Conservation (phyloP, 2,329 filamentous ascomycete genomes). For the Pseudogymnoascus sp. region DNA sequence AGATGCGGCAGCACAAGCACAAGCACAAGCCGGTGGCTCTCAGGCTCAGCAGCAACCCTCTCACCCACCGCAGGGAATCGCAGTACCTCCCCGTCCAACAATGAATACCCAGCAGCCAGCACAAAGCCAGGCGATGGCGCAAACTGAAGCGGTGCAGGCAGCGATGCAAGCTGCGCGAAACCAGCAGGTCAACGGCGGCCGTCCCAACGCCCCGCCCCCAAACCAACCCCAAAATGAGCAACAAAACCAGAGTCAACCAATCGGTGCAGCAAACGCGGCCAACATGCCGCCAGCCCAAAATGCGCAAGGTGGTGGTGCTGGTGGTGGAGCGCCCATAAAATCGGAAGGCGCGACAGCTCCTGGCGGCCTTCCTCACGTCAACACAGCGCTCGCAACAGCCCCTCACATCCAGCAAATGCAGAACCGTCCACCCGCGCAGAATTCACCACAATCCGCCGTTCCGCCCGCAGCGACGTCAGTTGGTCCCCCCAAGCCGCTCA, state of each 20-base stretch:
- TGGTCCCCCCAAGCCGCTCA: constrained; percentile 16
- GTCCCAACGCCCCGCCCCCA: constrained; percentile 13
- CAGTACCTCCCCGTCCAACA: constrained; percentile 20
- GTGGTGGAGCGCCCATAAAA: constrained; percentile 17
- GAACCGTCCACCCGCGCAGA: constrained; percentile 17
- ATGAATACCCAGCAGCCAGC: constrained; percentile 23
- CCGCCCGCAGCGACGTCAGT: constrained; percentile 21
- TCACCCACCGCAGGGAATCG: not conserved
- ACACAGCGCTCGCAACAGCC: constrained; percentile 22
- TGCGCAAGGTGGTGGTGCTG: constrained; percentile 1
- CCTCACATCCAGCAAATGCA: constrained; percentile 15
- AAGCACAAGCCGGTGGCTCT: constrained; percentile 22
- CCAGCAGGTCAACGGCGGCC: constrained; percentile 24
- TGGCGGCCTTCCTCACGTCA: constrained; percentile 19
- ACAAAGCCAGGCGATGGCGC: constrained; percentile 23
- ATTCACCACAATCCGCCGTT: constrained; percentile 25
- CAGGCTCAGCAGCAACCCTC: constrained; percentile 12
- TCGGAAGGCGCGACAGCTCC: constrained; percentile 20
- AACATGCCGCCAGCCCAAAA: constrained; percentile 15
- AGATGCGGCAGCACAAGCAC: constrained; percentile 22
- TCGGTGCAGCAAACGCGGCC: constrained; percentile 13
- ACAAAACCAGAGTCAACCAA: constrained; percentile 16
- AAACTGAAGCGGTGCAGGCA: constrained; percentile 27
- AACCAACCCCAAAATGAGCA: constrained; percentile 10
- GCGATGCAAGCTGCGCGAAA: constrained; percentile 28